Percentiles rank a stretch among this genome's conserved stretches.
phyloP scores from a whole-genome alignment of 2,329 filamentous ascomycete species.

The Colletotrichum theobromicola region DNA sequence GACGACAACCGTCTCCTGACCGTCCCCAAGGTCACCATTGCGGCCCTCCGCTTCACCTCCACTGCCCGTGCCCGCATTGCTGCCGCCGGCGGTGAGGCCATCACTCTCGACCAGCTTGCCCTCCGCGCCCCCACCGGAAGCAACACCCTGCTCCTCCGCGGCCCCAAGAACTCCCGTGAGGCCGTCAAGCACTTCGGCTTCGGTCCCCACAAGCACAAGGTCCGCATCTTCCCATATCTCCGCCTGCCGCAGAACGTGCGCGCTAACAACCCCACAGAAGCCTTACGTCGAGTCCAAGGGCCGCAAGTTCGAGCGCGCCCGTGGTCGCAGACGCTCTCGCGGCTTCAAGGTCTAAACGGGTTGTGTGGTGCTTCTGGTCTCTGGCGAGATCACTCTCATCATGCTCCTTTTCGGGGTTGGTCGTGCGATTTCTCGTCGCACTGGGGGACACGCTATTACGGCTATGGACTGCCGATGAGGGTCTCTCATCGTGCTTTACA shows the following conservation, averaged over 20 bases:
- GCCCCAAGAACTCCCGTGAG: slow-evolving; percentile 98
- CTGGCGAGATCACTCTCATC: not conserved
- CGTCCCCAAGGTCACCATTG: slow-evolving; percentile 91
- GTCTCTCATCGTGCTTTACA: slow-evolving; percentile 28
- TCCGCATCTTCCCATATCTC: slow-evolving; percentile 42
- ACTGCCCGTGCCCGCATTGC: slow-evolving; percentile 93
- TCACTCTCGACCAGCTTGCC: slow-evolving; percentile 97
- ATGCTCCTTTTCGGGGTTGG: slow-evolving; percentile 1
- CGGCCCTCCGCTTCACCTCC: slow-evolving; percentile 94
- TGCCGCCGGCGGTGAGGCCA: slow-evolving; percentile 91
- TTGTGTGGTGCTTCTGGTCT: slow-evolving; percentile 1
- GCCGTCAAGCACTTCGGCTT: slow-evolving; percentile 99
- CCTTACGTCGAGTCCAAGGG: slow-evolving; percentile 98
- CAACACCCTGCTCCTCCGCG: slow-evolving; percentile 97
- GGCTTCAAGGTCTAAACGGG: slow-evolving; percentile 99
- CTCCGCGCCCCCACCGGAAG: slow-evolving; percentile 92
- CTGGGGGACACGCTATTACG: not conserved
- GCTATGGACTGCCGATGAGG: slow-evolving; percentile 6
- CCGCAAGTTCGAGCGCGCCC: slow-evolving; percentile 98
- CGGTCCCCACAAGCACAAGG: slow-evolving; percentile 97
- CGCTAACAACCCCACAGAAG: slow-evolving; percentile 68
- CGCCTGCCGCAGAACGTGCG: not conserved
- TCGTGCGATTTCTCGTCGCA: slow-evolving; percentile 3
- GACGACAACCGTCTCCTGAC: slow-evolving; percentile 95
- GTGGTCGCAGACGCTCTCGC: slow-evolving; percentile 97